These are phyloP conservation scores for Populus pruinosa DNA, from an alignment of 345 rosid species.

Conservation along the genomic window DNA sequence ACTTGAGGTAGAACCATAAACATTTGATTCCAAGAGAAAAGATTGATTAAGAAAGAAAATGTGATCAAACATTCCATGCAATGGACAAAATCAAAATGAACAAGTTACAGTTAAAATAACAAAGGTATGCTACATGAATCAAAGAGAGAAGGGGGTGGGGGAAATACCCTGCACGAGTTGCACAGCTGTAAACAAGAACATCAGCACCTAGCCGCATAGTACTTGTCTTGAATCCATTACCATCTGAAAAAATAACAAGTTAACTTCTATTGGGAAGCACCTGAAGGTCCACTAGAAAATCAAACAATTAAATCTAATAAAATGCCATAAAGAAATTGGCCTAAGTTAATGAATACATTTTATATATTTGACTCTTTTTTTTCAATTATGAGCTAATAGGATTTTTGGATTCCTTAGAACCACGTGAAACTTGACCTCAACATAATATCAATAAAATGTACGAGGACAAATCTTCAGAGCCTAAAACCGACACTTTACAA, in stretches of 20 bases:
- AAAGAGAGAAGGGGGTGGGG: neutral
- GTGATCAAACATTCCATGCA: neutral
- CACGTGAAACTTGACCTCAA: neutral
- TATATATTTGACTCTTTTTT: neutral
- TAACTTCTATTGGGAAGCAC: neutral
- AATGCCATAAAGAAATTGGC: neutral
- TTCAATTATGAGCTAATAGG: neutral
- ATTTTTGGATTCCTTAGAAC: neutral
- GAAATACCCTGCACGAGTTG: constrained; percentile 51
- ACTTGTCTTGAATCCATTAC: constrained; percentile 98
- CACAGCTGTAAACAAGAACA: constrained; percentile 72
- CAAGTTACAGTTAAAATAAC: neutral
- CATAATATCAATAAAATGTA: neutral
- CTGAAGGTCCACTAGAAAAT: neutral
- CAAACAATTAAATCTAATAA: neutral
- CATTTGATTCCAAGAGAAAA: neutral
- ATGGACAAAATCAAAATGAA: neutral
- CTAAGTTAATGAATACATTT: neutral
- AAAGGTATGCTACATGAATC: neutral
- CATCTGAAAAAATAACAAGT: constrained; percentile 54
- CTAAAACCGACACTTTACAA: neutral
- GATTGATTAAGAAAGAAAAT: neutral
- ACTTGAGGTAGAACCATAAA: neutral
- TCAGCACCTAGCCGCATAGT: constrained; percentile 98
- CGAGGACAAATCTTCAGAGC: neutral